These are phyloP conservation scores for Alternaria ethzedia DNA, from an alignment of 2,329 filamentous ascomycete species.

Conservation along the genomic window DNA sequence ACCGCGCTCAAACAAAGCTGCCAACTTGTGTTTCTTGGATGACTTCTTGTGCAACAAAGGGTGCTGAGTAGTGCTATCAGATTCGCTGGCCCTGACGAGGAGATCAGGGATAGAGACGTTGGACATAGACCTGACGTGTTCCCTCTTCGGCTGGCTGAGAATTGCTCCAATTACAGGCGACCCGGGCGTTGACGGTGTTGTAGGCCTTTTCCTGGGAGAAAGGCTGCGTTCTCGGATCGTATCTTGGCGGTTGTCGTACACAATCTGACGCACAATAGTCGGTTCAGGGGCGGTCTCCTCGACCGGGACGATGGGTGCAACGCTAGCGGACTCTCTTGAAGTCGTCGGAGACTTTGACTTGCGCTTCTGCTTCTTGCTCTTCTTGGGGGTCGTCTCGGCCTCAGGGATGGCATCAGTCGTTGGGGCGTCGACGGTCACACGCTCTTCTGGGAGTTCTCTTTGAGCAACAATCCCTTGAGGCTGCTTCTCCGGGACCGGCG, in stretches of 20 bases:
- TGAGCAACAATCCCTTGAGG: background rate
- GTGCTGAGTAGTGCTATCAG: background rate
- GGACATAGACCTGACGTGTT: conserved; percentile 24
- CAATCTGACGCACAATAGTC: background rate
- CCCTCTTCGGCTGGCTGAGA: conserved; percentile 24
- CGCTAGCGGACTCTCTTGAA: conserved; percentile 1
- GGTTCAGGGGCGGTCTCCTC: background rate
- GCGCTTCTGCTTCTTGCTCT: conserved; percentile 25
- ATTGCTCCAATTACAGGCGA: background rate
- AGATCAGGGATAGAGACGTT: background rate
- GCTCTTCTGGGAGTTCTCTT: background rate
- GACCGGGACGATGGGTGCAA: background rate
- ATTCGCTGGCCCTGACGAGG: background rate
- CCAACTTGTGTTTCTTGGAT: conserved; percentile 46
- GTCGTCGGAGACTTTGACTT: conserved; percentile 17
- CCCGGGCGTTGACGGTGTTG: conserved; percentile 5
- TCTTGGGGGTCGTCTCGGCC: conserved; percentile 6
- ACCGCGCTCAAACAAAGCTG: conserved; percentile 40
- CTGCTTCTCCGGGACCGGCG: background rate
- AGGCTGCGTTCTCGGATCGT: background rate
- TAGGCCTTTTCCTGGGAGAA: conserved; percentile 2
- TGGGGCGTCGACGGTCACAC: background rate
- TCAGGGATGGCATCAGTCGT: conserved; percentile 5
- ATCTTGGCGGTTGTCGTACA: background rate
- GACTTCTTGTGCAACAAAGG: conserved; percentile 46